Evolutionary conservation across 1,139 yeast species (phyloP), one percentile per base, ranked within the genome.

Genomic region (Suhomyces maxii): DNA sequence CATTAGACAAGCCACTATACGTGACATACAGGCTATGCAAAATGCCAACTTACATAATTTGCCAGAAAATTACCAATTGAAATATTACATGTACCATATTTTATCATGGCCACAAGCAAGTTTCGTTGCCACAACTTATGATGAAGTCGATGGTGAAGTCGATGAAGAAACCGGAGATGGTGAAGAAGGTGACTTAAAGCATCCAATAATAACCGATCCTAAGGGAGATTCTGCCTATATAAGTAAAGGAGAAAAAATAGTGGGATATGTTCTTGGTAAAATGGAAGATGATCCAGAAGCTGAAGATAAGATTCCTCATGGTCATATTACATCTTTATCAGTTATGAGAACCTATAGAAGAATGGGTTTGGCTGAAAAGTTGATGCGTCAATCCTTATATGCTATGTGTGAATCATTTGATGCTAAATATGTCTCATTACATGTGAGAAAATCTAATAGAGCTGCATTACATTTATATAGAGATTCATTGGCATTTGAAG

Each of bases 61-160:
- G 55, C 99, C 99, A 5, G 99, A 93, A 65, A 93, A 93, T 68
- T 93, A 93, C 64, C 86, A 87, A 55, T 73, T 91, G 68, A 91
- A 91, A 68, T 93, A 91, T 68, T 93, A 91, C 67, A 80, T 95
- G 79, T 93, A 93, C 66, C 99, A 93, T 66, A 80, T 90, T 14
- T 72, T 91, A 47, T 86, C 97, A 37, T 93, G 99, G 99, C 99
- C 99, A 2, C 97, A 93, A 65, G 95, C 96, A 7, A 89, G 97
- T 42, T 93, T 85, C 71, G 99, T 93, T 33, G 99, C 99, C 25
- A 86, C 95, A 1, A 88, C 95, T 1, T 83, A 69, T 57, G 79
- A 74, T 45, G 69, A 65, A 40, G 57, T 61, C 23, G 51, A 52
- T n/a, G 57, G 50, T 8, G 56, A 79, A 2, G 79, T 65, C 62